Conservation (phyloP, 2,329 filamentous ascomycete genomes). For the Penicillium occitanis region DNA sequence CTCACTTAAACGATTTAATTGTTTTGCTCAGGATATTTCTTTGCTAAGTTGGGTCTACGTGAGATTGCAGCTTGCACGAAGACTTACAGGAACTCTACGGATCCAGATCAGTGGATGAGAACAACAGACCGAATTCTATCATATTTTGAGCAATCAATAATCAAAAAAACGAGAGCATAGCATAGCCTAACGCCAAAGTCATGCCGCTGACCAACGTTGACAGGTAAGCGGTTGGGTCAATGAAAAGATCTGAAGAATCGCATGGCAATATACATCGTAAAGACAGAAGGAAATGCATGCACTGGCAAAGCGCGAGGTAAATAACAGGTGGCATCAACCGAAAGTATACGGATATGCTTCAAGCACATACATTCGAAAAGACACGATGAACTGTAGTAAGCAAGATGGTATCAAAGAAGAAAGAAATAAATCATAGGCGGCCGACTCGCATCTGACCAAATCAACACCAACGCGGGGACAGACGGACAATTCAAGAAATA, state of each 20-base stretch:
- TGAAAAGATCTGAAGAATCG: not conserved
- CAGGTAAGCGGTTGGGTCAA: not conserved
- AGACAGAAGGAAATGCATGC: not conserved
- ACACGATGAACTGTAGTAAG: not conserved
- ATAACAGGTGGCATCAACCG: not conserved
- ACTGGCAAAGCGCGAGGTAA: not conserved
- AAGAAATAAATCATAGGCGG: not conserved
- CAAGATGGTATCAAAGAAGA: slow-evolving; percentile 19
- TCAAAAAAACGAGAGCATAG: not conserved
- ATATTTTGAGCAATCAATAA: slow-evolving; percentile 8
- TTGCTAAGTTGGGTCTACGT: no score
- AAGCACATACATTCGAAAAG: slow-evolving; percentile 16
- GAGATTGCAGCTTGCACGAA: no score
- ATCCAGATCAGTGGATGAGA: no score
- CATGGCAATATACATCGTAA: slow-evolving; percentile 2
- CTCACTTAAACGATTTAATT: no score
- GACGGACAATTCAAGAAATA: not conserved
- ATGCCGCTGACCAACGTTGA: slow-evolving; percentile 2
- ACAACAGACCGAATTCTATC: slow-evolving; percentile 4
- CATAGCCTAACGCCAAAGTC: not conserved
- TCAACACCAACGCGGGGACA: not conserved
- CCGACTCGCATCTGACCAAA: not conserved
- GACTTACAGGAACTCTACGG: no score
- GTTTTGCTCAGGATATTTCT: no score
- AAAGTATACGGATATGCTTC: slow-evolving; percentile 10